Evolutionary conservation across 164 flowering plant species (phyloP).

Genomic region (Saururus chinensis): DNA sequence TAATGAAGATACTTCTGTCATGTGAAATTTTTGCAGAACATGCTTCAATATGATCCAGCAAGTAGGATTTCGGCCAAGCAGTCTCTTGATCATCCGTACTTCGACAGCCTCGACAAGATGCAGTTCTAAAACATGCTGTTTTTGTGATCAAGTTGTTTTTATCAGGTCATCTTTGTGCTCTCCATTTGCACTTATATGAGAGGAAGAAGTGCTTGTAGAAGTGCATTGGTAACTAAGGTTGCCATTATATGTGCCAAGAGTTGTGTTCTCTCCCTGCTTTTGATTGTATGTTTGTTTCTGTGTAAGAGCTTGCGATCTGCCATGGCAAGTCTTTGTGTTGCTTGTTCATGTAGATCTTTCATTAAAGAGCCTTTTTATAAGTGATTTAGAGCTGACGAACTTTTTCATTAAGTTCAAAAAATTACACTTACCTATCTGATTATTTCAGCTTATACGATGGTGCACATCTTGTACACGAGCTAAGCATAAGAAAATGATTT

Average conservation of each 20-base stretch:
- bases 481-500: too few relatives aligned
- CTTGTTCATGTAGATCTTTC: too few relatives aligned
- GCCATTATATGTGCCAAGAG: neutral
- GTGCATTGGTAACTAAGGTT: neutral
- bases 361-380: too few relatives aligned
- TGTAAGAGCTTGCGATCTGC: too few relatives aligned
- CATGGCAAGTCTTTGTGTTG: too few relatives aligned
- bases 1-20: too few relatives aligned
- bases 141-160: neutral
- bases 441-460: too few relatives aligned
- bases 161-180: neutral
- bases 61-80: constrained; percentile 86
- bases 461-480: too few relatives aligned
- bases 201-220: neutral
- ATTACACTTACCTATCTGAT: too few relatives aligned
- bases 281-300: too few relatives aligned
- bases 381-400: too few relatives aligned
- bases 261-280: neutral
- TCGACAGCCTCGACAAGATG: constrained; percentile 81
- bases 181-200: neutral
- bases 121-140: constrained; percentile 35
- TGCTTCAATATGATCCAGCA: constrained; percentile 90
- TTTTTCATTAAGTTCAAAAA: too few relatives aligned
- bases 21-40: constrained; percentile 41
- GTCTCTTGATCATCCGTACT: constrained; percentile 85